Conservation (phyloP, 306 rosid species). For the Astragalus membranaceus region DNA sequence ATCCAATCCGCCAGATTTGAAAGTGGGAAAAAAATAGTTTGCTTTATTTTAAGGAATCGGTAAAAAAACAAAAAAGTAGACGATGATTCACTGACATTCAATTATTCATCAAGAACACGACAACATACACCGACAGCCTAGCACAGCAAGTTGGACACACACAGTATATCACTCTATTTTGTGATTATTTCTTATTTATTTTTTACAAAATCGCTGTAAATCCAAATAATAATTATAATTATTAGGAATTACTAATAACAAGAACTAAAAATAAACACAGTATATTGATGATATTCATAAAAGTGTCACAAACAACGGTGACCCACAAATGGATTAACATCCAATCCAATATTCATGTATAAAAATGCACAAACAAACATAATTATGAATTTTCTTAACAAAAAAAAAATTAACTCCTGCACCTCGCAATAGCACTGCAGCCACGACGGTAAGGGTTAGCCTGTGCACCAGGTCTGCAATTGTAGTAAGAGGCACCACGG, state of each 20-base stretch:
- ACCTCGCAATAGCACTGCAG: constrained; percentile 87
- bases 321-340: constrained; percentile 5
- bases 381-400: constrained; percentile 5
- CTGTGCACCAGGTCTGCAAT: constrained; percentile 84
- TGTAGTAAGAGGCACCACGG: constrained; percentile 89
- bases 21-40: not conserved
- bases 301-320: constrained; percentile 12
- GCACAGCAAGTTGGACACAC: not conserved
- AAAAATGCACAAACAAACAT: constrained; percentile 45
- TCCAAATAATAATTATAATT: not conserved
- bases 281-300: not conserved
- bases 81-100: not conserved
- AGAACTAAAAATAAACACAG: not conserved
- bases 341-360: constrained; percentile 20
- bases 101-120: not conserved
- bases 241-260: not conserved
- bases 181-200: not conserved
- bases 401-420: constrained; percentile 55
- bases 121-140: constrained; percentile 1
- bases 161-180: too few species aligned
- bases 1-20: not conserved
- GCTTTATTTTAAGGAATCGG: not conserved
- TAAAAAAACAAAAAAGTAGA: not conserved
- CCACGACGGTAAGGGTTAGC: constrained; percentile 88
- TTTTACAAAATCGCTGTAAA: not conserved